These are phyloP conservation scores for Gossypium australe DNA, from an alignment of 345 rosid genomes.

Conservation along the genomic window DNA sequence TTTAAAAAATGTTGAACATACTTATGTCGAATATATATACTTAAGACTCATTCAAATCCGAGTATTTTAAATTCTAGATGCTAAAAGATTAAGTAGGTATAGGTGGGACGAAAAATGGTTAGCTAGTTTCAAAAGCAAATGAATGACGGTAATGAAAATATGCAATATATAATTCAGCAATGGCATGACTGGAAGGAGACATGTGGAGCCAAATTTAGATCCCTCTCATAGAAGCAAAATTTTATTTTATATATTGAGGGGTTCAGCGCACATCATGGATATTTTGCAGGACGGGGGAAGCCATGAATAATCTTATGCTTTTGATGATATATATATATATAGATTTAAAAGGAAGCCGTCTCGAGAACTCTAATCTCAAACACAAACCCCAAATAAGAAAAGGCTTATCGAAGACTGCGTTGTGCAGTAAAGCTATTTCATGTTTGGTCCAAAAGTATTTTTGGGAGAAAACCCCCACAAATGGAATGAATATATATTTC, in stretches of 20 bases:
- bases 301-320: conserved; percentile 11
- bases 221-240: background rate
- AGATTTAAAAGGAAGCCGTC: conserved; percentile 2
- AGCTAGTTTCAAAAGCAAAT: conserved; percentile 1
- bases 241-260: background rate
- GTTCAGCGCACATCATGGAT: background rate
- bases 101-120: background rate
- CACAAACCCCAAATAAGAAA: background rate
- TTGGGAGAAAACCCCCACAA: conserved; percentile 1
- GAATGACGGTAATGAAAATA: background rate
- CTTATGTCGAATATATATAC: too few relatives aligned
- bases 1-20: too few relatives aligned
- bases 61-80: background rate
- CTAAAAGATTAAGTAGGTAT: background rate
- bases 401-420: background rate
- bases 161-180: conserved; percentile 11
- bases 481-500: background rate
- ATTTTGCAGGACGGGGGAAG: background rate
- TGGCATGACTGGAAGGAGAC: conserved; percentile 15
- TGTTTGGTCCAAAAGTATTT: conserved; percentile 11
- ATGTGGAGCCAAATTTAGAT: conserved; percentile 10
- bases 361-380: background rate
- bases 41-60: too few relatives aligned
- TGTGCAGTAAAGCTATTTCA: background rate
- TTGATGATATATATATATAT: background rate